These are phyloP conservation scores for Kernera saxatilis DNA, from an alignment of 345 rosid genomes.

Conservation along the genomic window DNA sequence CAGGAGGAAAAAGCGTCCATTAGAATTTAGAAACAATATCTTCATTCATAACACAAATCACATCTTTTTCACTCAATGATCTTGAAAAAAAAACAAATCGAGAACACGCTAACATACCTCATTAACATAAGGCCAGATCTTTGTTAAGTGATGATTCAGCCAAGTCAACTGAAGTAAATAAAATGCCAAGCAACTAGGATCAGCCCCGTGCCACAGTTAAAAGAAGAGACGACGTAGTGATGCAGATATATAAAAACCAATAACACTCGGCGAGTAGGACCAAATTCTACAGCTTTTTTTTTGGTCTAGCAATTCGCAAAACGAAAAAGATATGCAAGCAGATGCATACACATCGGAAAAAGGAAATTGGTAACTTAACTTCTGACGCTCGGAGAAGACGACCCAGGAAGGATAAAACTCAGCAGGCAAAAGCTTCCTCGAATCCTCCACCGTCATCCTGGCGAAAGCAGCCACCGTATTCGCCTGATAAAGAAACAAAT, in stretches of 20 bases:
- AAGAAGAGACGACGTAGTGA: background rate
- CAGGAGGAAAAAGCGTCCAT: background rate
- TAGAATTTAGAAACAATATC: background rate
- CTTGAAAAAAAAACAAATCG: background rate
- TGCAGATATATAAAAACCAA: background rate
- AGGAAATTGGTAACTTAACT: slow-evolving; percentile 38
- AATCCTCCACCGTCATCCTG: slow-evolving; percentile 89
- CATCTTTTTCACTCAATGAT: background rate
- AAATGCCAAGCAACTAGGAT: slow-evolving; percentile 12
- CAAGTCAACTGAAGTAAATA: slow-evolving; percentile 67
- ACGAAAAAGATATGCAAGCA: background rate
- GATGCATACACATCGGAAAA: background rate
- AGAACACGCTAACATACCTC: slow-evolving; percentile 37
- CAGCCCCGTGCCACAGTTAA: slow-evolving; percentile 8
- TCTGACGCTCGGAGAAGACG: slow-evolving; percentile 92
- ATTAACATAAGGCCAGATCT: slow-evolving; percentile 97
- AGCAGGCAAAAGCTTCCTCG: slow-evolving; percentile 77
- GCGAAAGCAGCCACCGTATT: slow-evolving; percentile 88
- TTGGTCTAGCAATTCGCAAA: background rate
- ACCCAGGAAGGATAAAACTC: slow-evolving; percentile 94
- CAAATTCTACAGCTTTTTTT: background rate
- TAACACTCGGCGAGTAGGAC: background rate
- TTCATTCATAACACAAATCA: background rate
- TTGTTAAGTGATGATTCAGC: slow-evolving; percentile 79
- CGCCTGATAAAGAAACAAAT: slow-evolving; percentile 44